Evolutionary conservation across 2,329 filamentous ascomycete species (phyloP).

Genomic region (Aureobasidium subglaciale): DNA sequence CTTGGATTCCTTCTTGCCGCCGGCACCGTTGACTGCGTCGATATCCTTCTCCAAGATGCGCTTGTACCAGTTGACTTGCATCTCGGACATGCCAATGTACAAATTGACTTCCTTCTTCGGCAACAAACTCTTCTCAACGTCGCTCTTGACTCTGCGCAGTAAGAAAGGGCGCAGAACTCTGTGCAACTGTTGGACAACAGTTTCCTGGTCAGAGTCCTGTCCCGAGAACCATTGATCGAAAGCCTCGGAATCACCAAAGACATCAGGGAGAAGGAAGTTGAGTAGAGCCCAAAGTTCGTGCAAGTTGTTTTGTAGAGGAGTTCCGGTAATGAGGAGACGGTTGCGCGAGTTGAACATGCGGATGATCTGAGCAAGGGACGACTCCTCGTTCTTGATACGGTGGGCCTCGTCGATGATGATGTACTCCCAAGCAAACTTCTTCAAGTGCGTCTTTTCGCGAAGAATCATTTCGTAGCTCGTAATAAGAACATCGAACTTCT

Average conservation of each 20-base stretch:
- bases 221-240: conserved; percentile 98
- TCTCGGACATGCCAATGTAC: conserved; percentile 97
- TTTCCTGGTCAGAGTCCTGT: conserved; percentile 85
- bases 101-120: conserved; percentile 97
- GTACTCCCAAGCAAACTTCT: conserved; percentile 99
- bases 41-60: conserved; percentile 99
- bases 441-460: conserved; percentile 85
- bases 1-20: conserved; percentile 94
- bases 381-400: conserved; percentile 99
- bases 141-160: conserved; percentile 89
- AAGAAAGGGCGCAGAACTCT: conserved; percentile 88
- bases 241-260: conserved; percentile 92
- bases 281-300: conserved; percentile 96
- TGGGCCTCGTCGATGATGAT: conserved; percentile 98
- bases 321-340: conserved; percentile 90
- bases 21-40: conserved; percentile 93
- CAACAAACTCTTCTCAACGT: conserved; percentile 94
- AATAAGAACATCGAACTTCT: conserved; percentile 96
- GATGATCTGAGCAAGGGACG: conserved; percentile 91
- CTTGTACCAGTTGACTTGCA: conserved; percentile 99
- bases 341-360: conserved; percentile 94
- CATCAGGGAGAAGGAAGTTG: conserved; percentile 95
- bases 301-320: conserved; percentile 93
- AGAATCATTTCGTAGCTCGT: conserved; percentile 99
- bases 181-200: conserved; percentile 91